Conservation (phyloP, 495 filamentous ascomycete species). For the Penicillium waksmanii region DNA sequence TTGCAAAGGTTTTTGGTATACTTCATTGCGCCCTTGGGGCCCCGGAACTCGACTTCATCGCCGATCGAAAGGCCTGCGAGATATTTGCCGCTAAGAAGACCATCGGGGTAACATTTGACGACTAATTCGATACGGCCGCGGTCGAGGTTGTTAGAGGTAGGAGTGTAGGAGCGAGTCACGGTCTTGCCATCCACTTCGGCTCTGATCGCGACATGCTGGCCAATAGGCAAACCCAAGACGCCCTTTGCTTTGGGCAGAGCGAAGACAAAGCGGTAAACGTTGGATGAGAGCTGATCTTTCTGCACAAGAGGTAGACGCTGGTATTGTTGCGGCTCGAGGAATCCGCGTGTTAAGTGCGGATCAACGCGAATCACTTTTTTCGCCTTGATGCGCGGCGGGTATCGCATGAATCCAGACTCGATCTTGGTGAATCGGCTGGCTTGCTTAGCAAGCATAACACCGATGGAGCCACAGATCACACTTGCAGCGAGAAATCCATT, state of each 20-base stretch:
- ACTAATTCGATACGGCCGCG: slow-evolving; percentile 49
- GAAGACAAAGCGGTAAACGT: slow-evolving; percentile 54
- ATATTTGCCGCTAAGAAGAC: slow-evolving; percentile 51
- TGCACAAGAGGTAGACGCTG: slow-evolving; percentile 46
- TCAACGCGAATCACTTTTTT: slow-evolving; percentile 30
- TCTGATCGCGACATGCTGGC: slow-evolving; percentile 57
- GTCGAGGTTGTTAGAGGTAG: slow-evolving; percentile 56
- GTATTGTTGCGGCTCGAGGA: slow-evolving; percentile 51
- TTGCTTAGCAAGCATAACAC: slow-evolving; percentile 25
- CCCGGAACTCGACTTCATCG: slow-evolving; percentile 49
- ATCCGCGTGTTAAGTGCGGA: slow-evolving; percentile 39
- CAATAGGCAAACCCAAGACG: slow-evolving; percentile 55
- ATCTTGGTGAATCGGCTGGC: slow-evolving; percentile 33
- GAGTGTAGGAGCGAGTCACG: slow-evolving; percentile 54
- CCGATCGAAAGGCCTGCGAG: slow-evolving; percentile 46
- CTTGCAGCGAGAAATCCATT: slow-evolving; percentile 42
- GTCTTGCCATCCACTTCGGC: slow-evolving; percentile 45
- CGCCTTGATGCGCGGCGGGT: slow-evolving; percentile 42
- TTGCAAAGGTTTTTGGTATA: slow-evolving; percentile 40
- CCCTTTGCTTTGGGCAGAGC: slow-evolving; percentile 43
- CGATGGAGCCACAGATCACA: slow-evolving; percentile 28
- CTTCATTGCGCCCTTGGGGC: slow-evolving; percentile 52
- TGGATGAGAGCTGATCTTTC: slow-evolving; percentile 47
- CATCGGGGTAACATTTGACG: slow-evolving; percentile 53
- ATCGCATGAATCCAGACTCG: slow-evolving; percentile 43